Conservation (phyloP, 2,329 filamentous ascomycete species). For the Penicillium sp. region DNA sequence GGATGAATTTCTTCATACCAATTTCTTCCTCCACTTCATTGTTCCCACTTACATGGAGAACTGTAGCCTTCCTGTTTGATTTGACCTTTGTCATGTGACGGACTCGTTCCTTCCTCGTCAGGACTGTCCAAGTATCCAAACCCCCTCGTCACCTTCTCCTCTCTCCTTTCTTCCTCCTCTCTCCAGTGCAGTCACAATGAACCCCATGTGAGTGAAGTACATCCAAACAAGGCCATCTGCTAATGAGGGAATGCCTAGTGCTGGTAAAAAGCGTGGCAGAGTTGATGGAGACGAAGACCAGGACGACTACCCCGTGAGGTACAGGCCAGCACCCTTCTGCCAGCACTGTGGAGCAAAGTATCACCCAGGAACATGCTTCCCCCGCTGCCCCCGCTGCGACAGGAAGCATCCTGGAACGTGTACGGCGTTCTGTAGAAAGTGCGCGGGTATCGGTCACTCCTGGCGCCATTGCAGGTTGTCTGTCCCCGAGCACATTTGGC, state of each 20-base stretch:
- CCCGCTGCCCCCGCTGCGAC: neutral
- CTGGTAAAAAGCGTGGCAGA: neutral
- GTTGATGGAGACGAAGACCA: neutral
- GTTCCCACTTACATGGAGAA: neutral
- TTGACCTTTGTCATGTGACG: neutral
- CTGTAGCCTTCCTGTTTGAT: neutral
- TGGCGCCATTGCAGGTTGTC: neutral
- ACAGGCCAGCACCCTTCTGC: neutral
- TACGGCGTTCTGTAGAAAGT: neutral
- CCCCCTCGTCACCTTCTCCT: neutral
- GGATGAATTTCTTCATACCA: neutral
- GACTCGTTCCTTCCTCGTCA: neutral
- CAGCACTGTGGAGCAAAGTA: neutral
- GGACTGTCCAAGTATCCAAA: neutral
- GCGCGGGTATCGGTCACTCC: neutral
- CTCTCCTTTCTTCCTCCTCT: neutral
- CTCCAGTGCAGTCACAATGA: neutral
- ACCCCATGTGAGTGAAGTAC: neutral
- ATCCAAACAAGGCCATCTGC: neutral
- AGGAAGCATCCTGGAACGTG: neutral
- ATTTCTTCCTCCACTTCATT: no score
- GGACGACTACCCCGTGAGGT: neutral
- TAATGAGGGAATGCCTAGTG: neutral
- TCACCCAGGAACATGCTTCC: neutral
- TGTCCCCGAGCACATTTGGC: neutral